Percentiles rank a stretch among this genome's conserved stretches.
phyloP scores from a whole-genome alignment of 2,329 filamentous ascomycete genomes.

The Fusarium xyrophilum region DNA sequence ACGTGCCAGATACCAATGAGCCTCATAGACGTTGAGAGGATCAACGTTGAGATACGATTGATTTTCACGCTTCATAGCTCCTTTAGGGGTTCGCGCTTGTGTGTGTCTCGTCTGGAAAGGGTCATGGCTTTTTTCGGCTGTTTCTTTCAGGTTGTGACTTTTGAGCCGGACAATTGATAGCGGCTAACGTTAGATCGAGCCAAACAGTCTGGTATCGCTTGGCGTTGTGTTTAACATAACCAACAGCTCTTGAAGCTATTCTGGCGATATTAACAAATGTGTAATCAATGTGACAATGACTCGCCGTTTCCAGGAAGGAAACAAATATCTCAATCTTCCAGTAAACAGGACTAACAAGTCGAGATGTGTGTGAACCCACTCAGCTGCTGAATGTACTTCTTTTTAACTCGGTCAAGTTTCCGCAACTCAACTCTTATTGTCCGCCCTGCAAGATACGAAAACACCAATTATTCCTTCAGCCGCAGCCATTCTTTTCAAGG shows the following conservation, averaged over 20 bases:
- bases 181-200: conserved; percentile 2
- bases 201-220: conserved; percentile 4
- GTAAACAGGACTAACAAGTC: conserved; percentile 2
- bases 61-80: conserved; percentile 36
- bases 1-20: conserved; percentile 25
- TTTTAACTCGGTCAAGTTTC: conserved; percentile 27
- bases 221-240: conserved; percentile 1
- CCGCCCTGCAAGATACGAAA: neutral
- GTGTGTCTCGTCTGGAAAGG: conserved; percentile 26
- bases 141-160: conserved; percentile 12
- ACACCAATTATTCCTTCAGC: conserved; percentile 8
- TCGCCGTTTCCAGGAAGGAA: neutral
- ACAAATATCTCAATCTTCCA: neutral
- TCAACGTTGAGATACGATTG: conserved; percentile 35
- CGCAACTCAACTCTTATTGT: conserved; percentile 17
- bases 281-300: neutral
- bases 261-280: neutral
- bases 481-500: conserved; percentile 13
- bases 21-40: conserved; percentile 26
- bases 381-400: conserved; percentile 16
- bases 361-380: conserved; percentile 6
- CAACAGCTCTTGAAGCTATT: conserved; percentile 3
- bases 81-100: conserved; percentile 27
- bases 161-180: conserved; percentile 15
- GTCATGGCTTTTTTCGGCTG: conserved; percentile 22